Percentiles rank a stretch among this genome's conserved stretches.
Conservation (phyloP, 495 filamentous ascomycete genomes). For the Podospora pseudoanserina region DNA sequence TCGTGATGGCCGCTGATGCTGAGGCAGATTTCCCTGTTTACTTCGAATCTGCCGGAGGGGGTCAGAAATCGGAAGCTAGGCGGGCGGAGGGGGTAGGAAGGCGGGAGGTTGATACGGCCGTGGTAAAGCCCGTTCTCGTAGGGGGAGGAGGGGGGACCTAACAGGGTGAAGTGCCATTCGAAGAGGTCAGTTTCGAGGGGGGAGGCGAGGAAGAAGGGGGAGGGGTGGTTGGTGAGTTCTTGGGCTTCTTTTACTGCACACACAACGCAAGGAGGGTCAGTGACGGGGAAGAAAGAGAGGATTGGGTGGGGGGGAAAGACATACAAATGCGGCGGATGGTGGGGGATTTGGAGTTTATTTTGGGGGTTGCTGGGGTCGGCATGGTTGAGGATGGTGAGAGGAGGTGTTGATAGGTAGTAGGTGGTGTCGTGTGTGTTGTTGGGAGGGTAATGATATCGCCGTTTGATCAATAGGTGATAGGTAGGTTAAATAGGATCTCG, state of each 20-base stretch:
- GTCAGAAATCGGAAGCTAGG: constrained; percentile 94
- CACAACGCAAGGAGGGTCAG: neutral
- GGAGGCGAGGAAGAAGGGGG: constrained; percentile 73
- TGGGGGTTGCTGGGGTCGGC: constrained; percentile 33
- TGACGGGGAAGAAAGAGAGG: constrained; percentile 11
- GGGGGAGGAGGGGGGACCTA: constrained; percentile 75
- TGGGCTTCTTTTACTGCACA: constrained; percentile 71
- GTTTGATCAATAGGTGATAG: neutral
- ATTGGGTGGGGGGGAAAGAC: constrained; percentile 17
- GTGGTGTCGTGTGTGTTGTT: neutral
- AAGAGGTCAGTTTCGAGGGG: constrained; percentile 88
- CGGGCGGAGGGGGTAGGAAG: constrained; percentile 82
- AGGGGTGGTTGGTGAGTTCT: constrained; percentile 73
- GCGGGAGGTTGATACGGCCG: constrained; percentile 87
- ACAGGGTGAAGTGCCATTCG: constrained; percentile 99
- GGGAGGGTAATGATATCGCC: neutral
- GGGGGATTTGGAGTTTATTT: constrained; percentile 73
- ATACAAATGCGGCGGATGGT: constrained; percentile 75
- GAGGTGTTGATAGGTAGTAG: neutral
- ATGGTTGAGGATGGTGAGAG: constrained; percentile 22
- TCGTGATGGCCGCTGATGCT: constrained; percentile 92
- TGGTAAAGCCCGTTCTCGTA: constrained; percentile 87
- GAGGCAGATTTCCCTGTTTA: constrained; percentile 95
- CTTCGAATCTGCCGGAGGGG: constrained; percentile 87
- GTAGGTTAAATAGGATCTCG: too few relatives aligned